These are phyloP conservation scores for Asterophora lycoperdoides DNA, from an alignment of 768 basidiomycete genomes.

Conservation along the genomic window DNA sequence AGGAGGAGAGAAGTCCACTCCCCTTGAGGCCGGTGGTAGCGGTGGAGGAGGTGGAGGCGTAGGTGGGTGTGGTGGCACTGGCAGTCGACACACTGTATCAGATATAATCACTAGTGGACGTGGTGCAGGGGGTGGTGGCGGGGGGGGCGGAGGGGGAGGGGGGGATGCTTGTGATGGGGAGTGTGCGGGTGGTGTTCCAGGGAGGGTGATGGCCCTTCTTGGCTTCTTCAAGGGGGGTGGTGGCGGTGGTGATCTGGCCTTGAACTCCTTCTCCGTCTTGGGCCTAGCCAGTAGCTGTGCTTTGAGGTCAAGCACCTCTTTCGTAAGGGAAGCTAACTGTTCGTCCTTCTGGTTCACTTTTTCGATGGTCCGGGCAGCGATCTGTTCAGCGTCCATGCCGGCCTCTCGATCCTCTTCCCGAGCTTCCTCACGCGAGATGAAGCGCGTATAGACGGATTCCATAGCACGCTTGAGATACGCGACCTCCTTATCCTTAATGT, in stretches of 20 bases:
- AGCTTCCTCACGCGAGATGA: conserved; percentile 53
- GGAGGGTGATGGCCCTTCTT: conserved; percentile 20
- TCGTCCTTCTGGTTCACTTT: conserved; percentile 64
- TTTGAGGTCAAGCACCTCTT: conserved; percentile 48
- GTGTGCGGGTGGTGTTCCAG: background rate
- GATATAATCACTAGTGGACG: background rate
- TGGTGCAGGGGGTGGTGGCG: conserved; percentile 1
- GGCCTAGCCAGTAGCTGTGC: conserved; percentile 48
- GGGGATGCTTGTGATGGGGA: conserved; percentile 1
- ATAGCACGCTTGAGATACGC: conserved; percentile 79
- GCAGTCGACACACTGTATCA: conserved; percentile 5
- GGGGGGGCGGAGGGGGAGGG: conserved; percentile 3
- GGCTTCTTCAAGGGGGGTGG: conserved; percentile 47
- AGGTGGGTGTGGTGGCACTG: conserved; percentile 14
- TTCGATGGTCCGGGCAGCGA: conserved; percentile 71
- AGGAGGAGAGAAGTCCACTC: conserved; percentile 14
- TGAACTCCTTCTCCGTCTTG: conserved; percentile 68
- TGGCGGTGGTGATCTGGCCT: conserved; percentile 59
- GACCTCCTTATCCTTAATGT: conserved; percentile 67
- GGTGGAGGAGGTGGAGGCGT: conserved; percentile 20
- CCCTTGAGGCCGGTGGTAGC: conserved; percentile 14
- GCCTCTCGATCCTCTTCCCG: conserved; percentile 41
- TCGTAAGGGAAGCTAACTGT: conserved; percentile 49
- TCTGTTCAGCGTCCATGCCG: conserved; percentile 60
- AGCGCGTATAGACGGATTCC: conserved; percentile 82